A percentile compares a stretch with the other conserved stretches of the same genome.
phyloP scores from a whole-genome alignment of 768 basidiomycete genomes.

The Trametes meyenii region DNA sequence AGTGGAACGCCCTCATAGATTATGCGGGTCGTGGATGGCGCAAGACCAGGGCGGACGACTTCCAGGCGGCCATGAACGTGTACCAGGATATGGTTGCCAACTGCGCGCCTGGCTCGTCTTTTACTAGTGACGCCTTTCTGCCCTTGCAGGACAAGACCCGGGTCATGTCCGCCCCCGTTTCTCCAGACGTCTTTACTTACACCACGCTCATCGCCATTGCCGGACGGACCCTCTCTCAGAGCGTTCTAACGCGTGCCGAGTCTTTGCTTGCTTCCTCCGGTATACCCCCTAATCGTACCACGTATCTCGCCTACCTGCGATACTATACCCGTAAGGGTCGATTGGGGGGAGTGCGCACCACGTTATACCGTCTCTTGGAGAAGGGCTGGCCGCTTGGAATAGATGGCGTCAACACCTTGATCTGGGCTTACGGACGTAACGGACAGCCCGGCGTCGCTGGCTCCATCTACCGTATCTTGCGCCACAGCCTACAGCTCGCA shows the following conservation, averaged over 20 bases:
- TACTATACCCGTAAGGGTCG: slow-evolving; percentile 54
- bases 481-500: slow-evolving; percentile 51
- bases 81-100: slow-evolving; percentile 61
- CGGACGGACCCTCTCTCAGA: slow-evolving; percentile 47
- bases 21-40: slow-evolving; percentile 68
- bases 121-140: background rate
- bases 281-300: slow-evolving; percentile 59
- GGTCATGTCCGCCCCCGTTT: slow-evolving; percentile 20
- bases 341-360: slow-evolving; percentile 56
- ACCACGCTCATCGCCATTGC: slow-evolving; percentile 70
- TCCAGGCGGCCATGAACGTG: slow-evolving; percentile 59
- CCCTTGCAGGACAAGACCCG: slow-evolving; percentile 1
- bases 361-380: slow-evolving; percentile 53
- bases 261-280: slow-evolving; percentile 57
- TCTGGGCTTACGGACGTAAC: slow-evolving; percentile 68
- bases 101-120: slow-evolving; percentile 43
- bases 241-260: slow-evolving; percentile 53
- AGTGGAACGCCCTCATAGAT: slow-evolving; percentile 79
- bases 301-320: slow-evolving; percentile 60
- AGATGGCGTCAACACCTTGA: slow-evolving; percentile 68
- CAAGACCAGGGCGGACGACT: slow-evolving; percentile 57
- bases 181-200: slow-evolving; percentile 71
- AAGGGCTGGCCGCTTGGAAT: slow-evolving; percentile 56
- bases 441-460: slow-evolving; percentile 56
- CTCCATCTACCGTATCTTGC: slow-evolving; percentile 65